A percentile compares a stretch with the other conserved stretches of the same genome.
These are phyloP conservation scores for Fusarium virguliforme DNA, from an alignment of 2,329 filamentous ascomycete genomes.

Conservation along the genomic window DNA sequence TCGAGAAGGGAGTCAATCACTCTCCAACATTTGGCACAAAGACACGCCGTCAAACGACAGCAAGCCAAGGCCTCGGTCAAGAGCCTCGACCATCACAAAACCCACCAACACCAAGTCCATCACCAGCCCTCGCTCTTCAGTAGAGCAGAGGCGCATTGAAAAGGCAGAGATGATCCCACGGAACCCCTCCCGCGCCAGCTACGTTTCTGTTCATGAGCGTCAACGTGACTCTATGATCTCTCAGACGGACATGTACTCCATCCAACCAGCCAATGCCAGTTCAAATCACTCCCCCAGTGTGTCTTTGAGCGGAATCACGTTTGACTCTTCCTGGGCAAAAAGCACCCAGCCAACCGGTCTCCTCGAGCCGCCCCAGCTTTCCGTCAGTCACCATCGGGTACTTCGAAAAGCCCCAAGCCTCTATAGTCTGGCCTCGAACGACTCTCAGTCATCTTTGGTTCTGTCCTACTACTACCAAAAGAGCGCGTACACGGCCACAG, in stretches of 20 bases:
- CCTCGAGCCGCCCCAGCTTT: slow-evolving; percentile 42
- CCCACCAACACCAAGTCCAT: slow-evolving; percentile 23
- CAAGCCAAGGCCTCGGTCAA: slow-evolving; percentile 51
- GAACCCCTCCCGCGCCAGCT: slow-evolving; percentile 64
- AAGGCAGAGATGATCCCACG: slow-evolving; percentile 54
- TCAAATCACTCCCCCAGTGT: slow-evolving; percentile 63
- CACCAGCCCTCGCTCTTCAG: slow-evolving; percentile 18
- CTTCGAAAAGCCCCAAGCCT: slow-evolving; percentile 67
- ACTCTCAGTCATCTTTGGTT: slow-evolving; percentile 69
- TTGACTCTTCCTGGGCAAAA: slow-evolving; percentile 45
- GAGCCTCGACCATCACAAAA: slow-evolving; percentile 36
- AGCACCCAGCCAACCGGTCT: slow-evolving; percentile 36
- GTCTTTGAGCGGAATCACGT: slow-evolving; percentile 47
- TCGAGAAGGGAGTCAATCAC: slow-evolving; percentile 65
- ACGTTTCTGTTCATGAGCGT: slow-evolving; percentile 67
- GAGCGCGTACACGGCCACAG: slow-evolving; percentile 65
- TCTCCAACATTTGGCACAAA: slow-evolving; percentile 67
- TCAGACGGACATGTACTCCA: slow-evolving; percentile 69
- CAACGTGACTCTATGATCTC: slow-evolving; percentile 71
- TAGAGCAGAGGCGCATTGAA: slow-evolving; percentile 30
- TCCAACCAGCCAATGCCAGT: slow-evolving; percentile 64
- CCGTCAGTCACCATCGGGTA: slow-evolving; percentile 46
- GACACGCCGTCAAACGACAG: slow-evolving; percentile 56
- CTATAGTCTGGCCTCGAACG: slow-evolving; percentile 72
- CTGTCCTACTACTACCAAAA: slow-evolving; percentile 66